A percentile compares a stretch with the other conserved stretches of the same genome.
Conservation (phyloP, 2,329 filamentous ascomycete species). For the Hortaea sp. region DNA sequence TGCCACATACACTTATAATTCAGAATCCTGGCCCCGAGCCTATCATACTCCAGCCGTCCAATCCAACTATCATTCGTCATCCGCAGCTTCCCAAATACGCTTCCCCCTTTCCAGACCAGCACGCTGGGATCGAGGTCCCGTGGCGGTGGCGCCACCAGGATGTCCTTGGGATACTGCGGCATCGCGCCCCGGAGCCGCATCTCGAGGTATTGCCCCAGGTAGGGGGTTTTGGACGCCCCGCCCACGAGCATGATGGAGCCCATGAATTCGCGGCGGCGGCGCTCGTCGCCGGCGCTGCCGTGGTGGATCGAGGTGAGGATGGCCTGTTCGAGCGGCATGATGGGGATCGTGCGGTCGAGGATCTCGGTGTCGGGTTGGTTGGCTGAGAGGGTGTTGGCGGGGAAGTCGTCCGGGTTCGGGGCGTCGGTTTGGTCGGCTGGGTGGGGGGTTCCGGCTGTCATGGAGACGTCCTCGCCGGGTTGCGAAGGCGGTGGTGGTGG, state of each 20-base stretch:
- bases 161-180: slow-evolving; percentile 54
- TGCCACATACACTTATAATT: slow-evolving; percentile 69
- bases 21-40: slow-evolving; percentile 68
- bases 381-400: slow-evolving; percentile 34
- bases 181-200: slow-evolving; percentile 61
- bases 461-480: slow-evolving; percentile 41
- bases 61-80: slow-evolving; percentile 93
- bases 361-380: slow-evolving; percentile 46
- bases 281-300: slow-evolving; percentile 78
- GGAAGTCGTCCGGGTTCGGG: slow-evolving; percentile 21
- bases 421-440: slow-evolving; percentile 32
- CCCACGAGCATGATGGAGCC: slow-evolving; percentile 86
- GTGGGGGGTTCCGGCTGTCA: slow-evolving; percentile 59
- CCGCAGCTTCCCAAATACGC: slow-evolving; percentile 83
- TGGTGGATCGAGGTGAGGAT: slow-evolving; percentile 84
- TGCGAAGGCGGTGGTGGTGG: slow-evolving; percentile 41
- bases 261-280: slow-evolving; percentile 82
- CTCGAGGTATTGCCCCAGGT: slow-evolving; percentile 75
- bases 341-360: slow-evolving; percentile 70
- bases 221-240: slow-evolving; percentile 69
- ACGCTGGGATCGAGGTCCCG: slow-evolving; percentile 94
- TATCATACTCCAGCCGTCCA: slow-evolving; percentile 75
- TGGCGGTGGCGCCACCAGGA: slow-evolving; percentile 60
- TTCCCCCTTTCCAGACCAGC: slow-evolving; percentile 96
- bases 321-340: slow-evolving; percentile 76